Percentiles rank a stretch among this genome's conserved stretches.
Conservation (phyloP, 2,329 filamentous ascomycete genomes). For the Nigrospora osmanthi region DNA sequence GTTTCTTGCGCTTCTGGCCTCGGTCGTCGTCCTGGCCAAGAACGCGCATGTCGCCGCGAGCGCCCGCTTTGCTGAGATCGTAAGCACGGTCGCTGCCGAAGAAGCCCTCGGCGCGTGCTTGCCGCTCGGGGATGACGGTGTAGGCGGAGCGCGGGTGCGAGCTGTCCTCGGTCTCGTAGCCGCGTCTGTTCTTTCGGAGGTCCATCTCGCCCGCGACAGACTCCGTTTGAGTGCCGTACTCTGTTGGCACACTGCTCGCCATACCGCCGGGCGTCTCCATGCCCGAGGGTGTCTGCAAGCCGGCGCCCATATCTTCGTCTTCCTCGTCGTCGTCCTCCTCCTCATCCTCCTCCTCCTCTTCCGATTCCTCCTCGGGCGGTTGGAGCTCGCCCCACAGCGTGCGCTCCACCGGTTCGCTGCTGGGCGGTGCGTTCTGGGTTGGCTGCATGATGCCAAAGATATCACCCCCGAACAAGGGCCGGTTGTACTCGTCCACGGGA, state of each 20-base stretch:
- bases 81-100: conserved; percentile 94
- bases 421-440: conserved; percentile 27
- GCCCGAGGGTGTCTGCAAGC: conserved; percentile 67
- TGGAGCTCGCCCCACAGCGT: conserved; percentile 90
- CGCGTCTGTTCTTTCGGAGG: conserved; percentile 76
- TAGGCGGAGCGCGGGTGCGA: conserved; percentile 73
- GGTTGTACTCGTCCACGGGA: conserved; percentile 86
- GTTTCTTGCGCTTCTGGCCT: conserved; percentile 82
- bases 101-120: conserved; percentile 82
- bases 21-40: conserved; percentile 73
- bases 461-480: conserved; percentile 87
- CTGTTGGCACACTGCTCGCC: conserved; percentile 71
- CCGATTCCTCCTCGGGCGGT: conserved; percentile 48
- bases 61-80: conserved; percentile 58
- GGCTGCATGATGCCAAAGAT: conserved; percentile 69
- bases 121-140: conserved; percentile 82
- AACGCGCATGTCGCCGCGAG: conserved; percentile 50
- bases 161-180: conserved; percentile 79
- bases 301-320: conserved; percentile 53
- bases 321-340: conserved; percentile 59
- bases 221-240: conserved; percentile 62
- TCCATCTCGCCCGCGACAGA: conserved; percentile 83
- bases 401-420: conserved; percentile 77
- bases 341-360: conserved; percentile 64
- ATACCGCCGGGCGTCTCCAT: conserved; percentile 76